Evolutionary conservation across 768 basidiomycete species (phyloP).

Genomic region (Coprinopsis strossmayeri): DNA sequence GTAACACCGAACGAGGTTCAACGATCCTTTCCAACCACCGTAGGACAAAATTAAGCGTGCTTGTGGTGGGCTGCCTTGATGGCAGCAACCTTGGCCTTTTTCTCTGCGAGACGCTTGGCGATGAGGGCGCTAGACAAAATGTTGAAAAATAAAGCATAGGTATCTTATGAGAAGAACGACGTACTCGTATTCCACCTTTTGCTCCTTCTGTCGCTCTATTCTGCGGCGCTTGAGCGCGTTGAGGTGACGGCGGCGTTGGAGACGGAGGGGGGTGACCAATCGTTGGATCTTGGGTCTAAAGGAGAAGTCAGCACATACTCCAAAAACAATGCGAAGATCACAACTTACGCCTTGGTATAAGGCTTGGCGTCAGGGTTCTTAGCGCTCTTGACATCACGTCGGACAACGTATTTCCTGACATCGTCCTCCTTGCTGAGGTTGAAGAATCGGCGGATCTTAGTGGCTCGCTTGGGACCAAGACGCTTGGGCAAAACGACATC

Average conservation of each 20-base stretch:
- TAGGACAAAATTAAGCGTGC: conserved; percentile 14
- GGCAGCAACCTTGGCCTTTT: conserved; percentile 86
- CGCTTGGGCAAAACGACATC: conserved; percentile 91
- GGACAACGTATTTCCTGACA: conserved; percentile 94
- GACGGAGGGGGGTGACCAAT: conserved; percentile 89
- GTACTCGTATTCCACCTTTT: conserved; percentile 90
- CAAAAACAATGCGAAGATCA: neutral
- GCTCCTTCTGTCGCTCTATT: conserved; percentile 89
- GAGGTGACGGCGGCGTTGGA: conserved; percentile 95
- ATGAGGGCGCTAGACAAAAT: conserved; percentile 48
- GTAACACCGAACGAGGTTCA: neutral
- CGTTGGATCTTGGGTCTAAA: conserved; percentile 92
- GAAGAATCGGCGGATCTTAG: conserved; percentile 97
- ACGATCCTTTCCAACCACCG: neutral
- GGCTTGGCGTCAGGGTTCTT: conserved; percentile 92
- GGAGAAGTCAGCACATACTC: neutral
- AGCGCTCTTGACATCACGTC: conserved; percentile 80
- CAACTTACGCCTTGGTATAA: conserved; percentile 90
- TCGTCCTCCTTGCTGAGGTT: conserved; percentile 97
- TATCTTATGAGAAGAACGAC: too few relatives aligned
- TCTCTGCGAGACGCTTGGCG: conserved; percentile 87
- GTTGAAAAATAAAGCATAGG: neutral
- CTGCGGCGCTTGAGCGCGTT: conserved; percentile 81
- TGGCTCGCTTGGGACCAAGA: conserved; percentile 94
- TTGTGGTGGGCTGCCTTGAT: conserved; percentile 79